Base-by-base conservation (phyloP, 352 stramenopile genomes). In the Phytopythium helicoides region DNA sequence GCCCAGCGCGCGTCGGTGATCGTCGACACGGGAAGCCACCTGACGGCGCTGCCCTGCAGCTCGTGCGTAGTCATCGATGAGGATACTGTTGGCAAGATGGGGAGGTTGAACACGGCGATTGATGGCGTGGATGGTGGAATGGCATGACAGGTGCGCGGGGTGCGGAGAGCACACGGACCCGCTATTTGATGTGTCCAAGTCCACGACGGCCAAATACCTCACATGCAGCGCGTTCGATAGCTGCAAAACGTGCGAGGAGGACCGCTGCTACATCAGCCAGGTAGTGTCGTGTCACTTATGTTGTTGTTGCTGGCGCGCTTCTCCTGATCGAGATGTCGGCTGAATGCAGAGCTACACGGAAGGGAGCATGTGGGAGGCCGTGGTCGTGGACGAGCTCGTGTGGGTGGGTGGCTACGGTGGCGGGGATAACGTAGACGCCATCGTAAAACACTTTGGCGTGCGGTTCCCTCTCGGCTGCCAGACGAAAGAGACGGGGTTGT, bases 1-100 rank as follows among this genome's bases (percentile, higher is more conserved):
- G 66, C 81, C 8, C 85, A 94, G 62, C 77, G 79, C 33, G 85
- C 80, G n/a, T 94, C 85, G 2, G 75, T 94, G 49, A 94, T 94
- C 26, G 68, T 92, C 7, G 85, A 94, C 38, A 94, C 85, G 7
- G 85, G 85, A 3, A 94, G 85, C 40, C 79, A 90, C 56, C 60
- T 90, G 37, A 94, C 82, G 12, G 85, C 85, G 36, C 56, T 94
- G 23, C 85, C 85, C 1, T 94, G 85, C 51, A 86, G 56, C 34
- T 64, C 67, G 58, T 83, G 52, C 34, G 69, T 48, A 26, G 6
- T 18, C 31, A 28, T 41, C 6, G 36, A n/a, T n/a, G n/a, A n/a
- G n/a, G n/a, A n/a, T n/a, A n/a, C n/a, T n/a, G n/a, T n/a, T n/a
- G n/a, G n/a, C n/a, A n/a, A n/a, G n/a, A n/a, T n/a, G n/a, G n/a